Percentiles rank a stretch among this genome's conserved stretches.
Evolutionary conservation across 495 filamentous ascomycete genomes (phyloP).

Genomic region (Penicillium cinerascens): DNA sequence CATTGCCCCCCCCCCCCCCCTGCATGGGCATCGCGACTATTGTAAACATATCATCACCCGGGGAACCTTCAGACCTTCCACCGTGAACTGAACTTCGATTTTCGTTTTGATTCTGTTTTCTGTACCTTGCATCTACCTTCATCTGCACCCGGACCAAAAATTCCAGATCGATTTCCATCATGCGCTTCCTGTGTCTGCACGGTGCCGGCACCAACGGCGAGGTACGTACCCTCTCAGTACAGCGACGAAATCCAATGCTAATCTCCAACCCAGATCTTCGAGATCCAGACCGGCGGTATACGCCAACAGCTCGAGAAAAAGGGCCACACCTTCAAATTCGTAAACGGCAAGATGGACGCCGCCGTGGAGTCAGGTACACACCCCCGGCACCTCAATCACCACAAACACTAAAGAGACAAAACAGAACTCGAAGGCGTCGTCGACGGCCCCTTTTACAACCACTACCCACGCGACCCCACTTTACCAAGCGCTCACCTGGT

Average conservation of each 20-base stretch:
- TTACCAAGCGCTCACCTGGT: slow-evolving; percentile 25
- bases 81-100: background rate
- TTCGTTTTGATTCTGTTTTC: background rate
- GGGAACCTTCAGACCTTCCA: background rate
- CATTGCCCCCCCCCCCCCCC: background rate
- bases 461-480: slow-evolving; percentile 25
- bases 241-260: background rate
- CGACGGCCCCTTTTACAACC: slow-evolving; percentile 38
- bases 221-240: slow-evolving; percentile 14
- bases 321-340: slow-evolving; percentile 34
- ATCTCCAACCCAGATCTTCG: slow-evolving; percentile 31
- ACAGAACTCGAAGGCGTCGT: slow-evolving; percentile 36
- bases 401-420: background rate
- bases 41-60: background rate
- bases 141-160: too few species aligned
- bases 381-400: background rate
- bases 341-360: slow-evolving; percentile 30
- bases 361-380: slow-evolving; percentile 30
- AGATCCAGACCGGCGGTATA: slow-evolving; percentile 40
- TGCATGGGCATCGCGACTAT: background rate
- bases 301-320: slow-evolving; percentile 28
- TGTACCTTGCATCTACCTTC: background rate
- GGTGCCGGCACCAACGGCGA: slow-evolving; percentile 36
- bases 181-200: slow-evolving; percentile 42
- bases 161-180: slow-evolving; percentile 6